Percentiles rank a stretch among this genome's conserved stretches.
These are phyloP conservation scores for Articulospora tetracladia DNA, from an alignment of 495 filamentous ascomycete species.

Conservation along the genomic window DNA sequence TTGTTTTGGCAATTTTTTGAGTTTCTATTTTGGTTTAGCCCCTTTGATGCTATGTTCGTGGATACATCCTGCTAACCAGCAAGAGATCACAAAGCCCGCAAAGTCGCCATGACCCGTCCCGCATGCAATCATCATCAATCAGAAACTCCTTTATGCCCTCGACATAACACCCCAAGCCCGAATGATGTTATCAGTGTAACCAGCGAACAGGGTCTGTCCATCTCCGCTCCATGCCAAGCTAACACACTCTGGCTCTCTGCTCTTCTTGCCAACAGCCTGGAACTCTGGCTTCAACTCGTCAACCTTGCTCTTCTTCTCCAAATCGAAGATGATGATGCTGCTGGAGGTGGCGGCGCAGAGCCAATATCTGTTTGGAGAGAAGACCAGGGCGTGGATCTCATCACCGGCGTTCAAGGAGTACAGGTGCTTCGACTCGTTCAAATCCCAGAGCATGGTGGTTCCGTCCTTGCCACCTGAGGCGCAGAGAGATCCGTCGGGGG, in stretches of 20 bases:
- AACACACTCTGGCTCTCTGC: constrained; percentile 96
- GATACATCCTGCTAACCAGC: constrained; percentile 26
- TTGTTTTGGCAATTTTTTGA: constrained; percentile 11
- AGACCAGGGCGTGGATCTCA: constrained; percentile 99
- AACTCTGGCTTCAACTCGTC: constrained; percentile 99
- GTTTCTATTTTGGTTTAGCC: constrained; percentile 26
- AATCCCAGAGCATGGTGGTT: constrained; percentile 99
- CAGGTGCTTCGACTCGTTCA: constrained; percentile 99
- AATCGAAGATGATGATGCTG: constrained; percentile 99
- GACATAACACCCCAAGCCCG: constrained; percentile 98
- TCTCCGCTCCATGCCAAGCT: constrained; percentile 95
- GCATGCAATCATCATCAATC: constrained; percentile 20
- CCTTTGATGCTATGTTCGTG: constrained; percentile 23
- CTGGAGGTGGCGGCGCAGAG: constrained; percentile 94
- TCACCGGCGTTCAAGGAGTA: constrained; percentile 99
- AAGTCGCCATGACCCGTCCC: constrained; percentile 22
- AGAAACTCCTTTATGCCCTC: constrained; percentile 42
- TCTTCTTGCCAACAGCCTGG: constrained; percentile 96
- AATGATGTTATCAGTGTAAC: constrained; percentile 99
- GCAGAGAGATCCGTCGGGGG: constrained; percentile 98
- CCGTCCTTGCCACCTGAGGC: constrained; percentile 99
- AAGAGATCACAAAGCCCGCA: constrained; percentile 25
- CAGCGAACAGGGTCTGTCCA: constrained; percentile 97
- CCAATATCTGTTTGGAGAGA: constrained; percentile 99
- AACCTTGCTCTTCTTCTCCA: constrained; percentile 99